Percentiles rank a stretch among this genome's conserved stretches.
Evolutionary conservation across 352 stramenopile species (phyloP).

Genomic region (Phytophthora uliginosa): DNA sequence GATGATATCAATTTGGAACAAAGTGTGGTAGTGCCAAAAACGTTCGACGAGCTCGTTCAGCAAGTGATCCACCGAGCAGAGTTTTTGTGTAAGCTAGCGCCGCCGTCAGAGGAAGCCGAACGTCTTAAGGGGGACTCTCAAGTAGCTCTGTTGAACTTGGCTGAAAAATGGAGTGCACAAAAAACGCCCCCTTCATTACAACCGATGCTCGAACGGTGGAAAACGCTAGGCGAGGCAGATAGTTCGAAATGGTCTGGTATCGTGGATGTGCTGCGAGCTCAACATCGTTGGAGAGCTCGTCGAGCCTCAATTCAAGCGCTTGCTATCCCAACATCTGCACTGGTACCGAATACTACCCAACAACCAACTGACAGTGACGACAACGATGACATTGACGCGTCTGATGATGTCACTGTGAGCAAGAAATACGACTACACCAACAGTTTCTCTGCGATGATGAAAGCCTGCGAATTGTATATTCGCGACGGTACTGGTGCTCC

Average conservation of each 20-base stretch:
- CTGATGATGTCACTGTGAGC: slow-evolving; percentile 33
- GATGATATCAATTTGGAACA: slow-evolving; percentile 63
- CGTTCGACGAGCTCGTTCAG: slow-evolving; percentile 73
- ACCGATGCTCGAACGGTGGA: slow-evolving; percentile 90
- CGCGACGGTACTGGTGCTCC: slow-evolving; percentile 83
- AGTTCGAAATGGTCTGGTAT: slow-evolving; percentile 90
- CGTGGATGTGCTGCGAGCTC: slow-evolving; percentile 83
- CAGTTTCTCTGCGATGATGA: slow-evolving; percentile 84
- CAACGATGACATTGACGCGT: slow-evolving; percentile 17
- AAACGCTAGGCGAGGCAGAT: slow-evolving; percentile 76
- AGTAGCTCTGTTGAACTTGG: slow-evolving; percentile 80
- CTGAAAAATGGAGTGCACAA: slow-evolving; percentile 88
- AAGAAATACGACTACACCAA: slow-evolving; percentile 63
- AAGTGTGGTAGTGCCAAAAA: slow-evolving; percentile 66
- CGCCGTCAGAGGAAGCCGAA: slow-evolving; percentile 76
- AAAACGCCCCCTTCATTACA: slow-evolving; percentile 86
- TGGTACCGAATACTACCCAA: not conserved
- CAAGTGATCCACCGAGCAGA: slow-evolving; percentile 77
- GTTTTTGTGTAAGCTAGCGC: slow-evolving; percentile 83
- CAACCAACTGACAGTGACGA: slow-evolving; percentile 17
- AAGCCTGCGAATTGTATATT: slow-evolving; percentile 90
- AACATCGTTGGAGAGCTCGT: slow-evolving; percentile 69
- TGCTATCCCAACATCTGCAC: not conserved
- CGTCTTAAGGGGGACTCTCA: slow-evolving; percentile 77
- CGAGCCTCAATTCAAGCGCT: slow-evolving; percentile 56